A percentile compares a stretch with the other conserved stretches of the same genome.
phyloP scores from a whole-genome alignment of 169 alveolate genomes.

The Plasmodium coatneyi region DNA sequence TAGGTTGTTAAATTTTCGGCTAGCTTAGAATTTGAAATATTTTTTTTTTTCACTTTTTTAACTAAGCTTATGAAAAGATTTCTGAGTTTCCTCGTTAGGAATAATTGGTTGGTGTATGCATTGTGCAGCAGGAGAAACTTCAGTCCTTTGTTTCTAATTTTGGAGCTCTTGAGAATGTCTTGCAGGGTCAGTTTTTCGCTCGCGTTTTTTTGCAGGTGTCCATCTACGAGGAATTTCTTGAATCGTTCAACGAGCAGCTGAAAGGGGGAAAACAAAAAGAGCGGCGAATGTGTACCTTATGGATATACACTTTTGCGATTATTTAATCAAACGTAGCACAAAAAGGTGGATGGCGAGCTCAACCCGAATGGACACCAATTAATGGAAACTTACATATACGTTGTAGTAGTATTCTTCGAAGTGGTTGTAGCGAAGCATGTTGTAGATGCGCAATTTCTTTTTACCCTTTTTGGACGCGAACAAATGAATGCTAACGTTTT shows the following conservation, averaged over 20 bases:
- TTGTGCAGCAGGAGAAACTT: slow-evolving; percentile 36
- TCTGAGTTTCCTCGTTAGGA: slow-evolving; percentile 45
- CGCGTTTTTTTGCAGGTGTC: neutral
- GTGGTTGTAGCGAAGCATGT: slow-evolving; percentile 61
- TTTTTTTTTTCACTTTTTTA: slow-evolving; percentile 36
- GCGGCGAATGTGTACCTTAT: neutral
- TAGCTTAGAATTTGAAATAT: slow-evolving; percentile 11
- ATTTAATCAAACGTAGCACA: neutral
- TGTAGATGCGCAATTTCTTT: slow-evolving; percentile 3
- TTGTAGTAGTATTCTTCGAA: slow-evolving; percentile 64
- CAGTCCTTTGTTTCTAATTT: slow-evolving; percentile 42
- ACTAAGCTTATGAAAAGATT: slow-evolving; percentile 29
- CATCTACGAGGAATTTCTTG: slow-evolving; percentile 23
- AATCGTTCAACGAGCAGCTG: slow-evolving; percentile 45
- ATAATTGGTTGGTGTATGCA: slow-evolving; percentile 58
- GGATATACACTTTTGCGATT: neutral
- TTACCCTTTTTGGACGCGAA: slow-evolving; percentile 30
- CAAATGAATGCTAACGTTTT: slow-evolving; percentile 7
- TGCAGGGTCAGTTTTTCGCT: slow-evolving; percentile 8
- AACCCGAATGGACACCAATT: neutral
- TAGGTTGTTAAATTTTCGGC: slow-evolving; percentile 11
- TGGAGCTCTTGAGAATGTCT: slow-evolving; percentile 11
- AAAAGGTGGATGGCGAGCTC: neutral
- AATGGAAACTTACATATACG: slow-evolving; percentile 30
- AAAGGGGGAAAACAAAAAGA: neutral